Evolutionary conservation across 2,329 filamentous ascomycete species (phyloP), one percentile per base, ranked within the genome.

Genomic region (Calonectria ilicicola): DNA sequence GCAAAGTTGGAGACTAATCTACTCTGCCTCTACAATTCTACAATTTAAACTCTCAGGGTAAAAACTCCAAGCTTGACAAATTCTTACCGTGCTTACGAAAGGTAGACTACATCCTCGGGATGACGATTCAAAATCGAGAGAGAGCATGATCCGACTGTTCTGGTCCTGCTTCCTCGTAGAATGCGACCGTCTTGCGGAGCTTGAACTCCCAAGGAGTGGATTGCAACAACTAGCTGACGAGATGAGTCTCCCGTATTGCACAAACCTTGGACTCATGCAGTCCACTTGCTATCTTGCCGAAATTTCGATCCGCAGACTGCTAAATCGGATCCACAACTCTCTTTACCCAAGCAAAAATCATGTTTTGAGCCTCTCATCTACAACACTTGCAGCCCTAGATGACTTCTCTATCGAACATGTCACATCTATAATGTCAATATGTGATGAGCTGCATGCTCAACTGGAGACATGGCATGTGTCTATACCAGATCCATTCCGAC

Each of bases 281-380:
- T 79, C 78, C 1, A 81, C 79, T 0, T 72, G 76, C 65, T 83
- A 81, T 49, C 78, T 83, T 3, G 82, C 81, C 3, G 82, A 83
- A 51, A 82, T 82, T 17, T 81, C 81, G 0, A 79, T 82, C 26
- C 77, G 82, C 4, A 72, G 81, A 2, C 72, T 83, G 9, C 77
- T 83, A 6, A 83, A 83, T 62, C 79, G 82, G n/a, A 80, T 82
- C 21, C 81, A 83, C 63, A 81, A 80, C 65, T 81, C 81, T 1
- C 73, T 83, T 4, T 82, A 82, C 42, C 79, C 80, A 6, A 66
- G 74, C 15, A 79, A 81, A 53, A 74, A 78, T 26, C 70, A 78
- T 29, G 70, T 77, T 8, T 72, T 82, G 8, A 71, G 75, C 3
- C 69, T 81, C 19, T 78, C 79, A 17, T 74, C 78, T 5, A 78